Evolutionary conservation across 78 protist genomes (phyloP), one percentile per base, ranked within the genome.

Genomic region (Dictyostelium brefeldianum): DNA sequence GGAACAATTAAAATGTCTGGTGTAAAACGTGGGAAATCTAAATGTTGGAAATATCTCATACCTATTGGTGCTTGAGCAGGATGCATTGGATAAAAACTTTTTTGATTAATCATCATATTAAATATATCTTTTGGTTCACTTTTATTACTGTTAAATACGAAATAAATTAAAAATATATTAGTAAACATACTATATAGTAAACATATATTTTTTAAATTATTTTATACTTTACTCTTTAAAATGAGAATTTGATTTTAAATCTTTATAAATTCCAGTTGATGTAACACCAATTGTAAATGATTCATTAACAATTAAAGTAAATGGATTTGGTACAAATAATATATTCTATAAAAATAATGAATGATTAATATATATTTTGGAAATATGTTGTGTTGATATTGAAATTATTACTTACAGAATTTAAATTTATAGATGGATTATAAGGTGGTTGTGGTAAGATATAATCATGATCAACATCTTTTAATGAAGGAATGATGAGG

Each of bases 381-480:
- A 43, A 43, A 11, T 31, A 12, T 10, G 6, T 29, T 11, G 11
- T 71, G 5, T 31, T 8, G n/a, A n/a, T n/a, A n/a, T n/a, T n/a
- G n/a, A n/a, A n/a, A n/a, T n/a, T n/a, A n/a, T n/a, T n/a, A n/a
- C n/a, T n/a, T 25, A 80, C 87, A 62, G 64, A 57, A 14, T 22
- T 25, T 56, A 27, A 25, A 27, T 83, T 59, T 14, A 22, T 36
- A 73, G 78, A 25, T 17, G 41, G 29, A 22, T 10, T n/a, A 47
- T 89, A 74, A 56, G 97, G 97, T 67, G 95, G 89, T 47, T 95
- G 97, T 41, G 97, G 97, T 18, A 69, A 77, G 15, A 89, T 64
- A 36, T 47, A 62, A 54, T 95, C 95, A 62, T 71, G 62, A 18
- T 51, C 17, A 51, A 59, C 48, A 59, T 95, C 97, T 29, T 51